A percentile compares a stretch with the other conserved stretches of the same genome.
phyloP scores from a whole-genome alignment of 2,329 filamentous ascomycete genomes.

The Rhynchosporium agropyri region DNA sequence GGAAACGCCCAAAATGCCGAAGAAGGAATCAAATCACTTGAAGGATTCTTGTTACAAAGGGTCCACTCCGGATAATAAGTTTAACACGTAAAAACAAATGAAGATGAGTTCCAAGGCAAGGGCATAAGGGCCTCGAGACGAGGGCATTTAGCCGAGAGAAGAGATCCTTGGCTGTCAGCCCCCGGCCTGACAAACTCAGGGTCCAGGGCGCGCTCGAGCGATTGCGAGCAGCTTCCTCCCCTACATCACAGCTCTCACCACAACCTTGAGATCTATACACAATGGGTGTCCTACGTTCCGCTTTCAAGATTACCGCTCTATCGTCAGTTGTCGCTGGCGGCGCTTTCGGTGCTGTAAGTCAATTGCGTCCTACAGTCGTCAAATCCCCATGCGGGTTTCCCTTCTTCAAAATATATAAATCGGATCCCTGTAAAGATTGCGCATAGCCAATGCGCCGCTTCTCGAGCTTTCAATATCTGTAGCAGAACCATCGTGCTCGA shows the following conservation, averaged over 20 bases:
- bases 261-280: constrained; percentile 8
- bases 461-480: too few species aligned
- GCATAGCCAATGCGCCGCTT: too few species aligned
- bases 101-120: not conserved
- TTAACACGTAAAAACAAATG: too few species aligned
- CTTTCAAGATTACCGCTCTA: constrained; percentile 30
- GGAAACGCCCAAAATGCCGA: too few species aligned
- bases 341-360: constrained; percentile 30
- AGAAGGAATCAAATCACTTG: too few species aligned
- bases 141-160: not conserved
- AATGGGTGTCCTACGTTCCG: constrained; percentile 33
- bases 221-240: not conserved
- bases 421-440: not conserved
- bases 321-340: constrained; percentile 30
- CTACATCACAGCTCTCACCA: not conserved
- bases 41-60: too few species aligned
- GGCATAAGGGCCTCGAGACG: not conserved
- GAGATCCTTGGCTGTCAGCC: not conserved
- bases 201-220: not conserved
- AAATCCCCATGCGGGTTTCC: not conserved
- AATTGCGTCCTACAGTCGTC: not conserved
- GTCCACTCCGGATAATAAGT: too few species aligned
- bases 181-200: not conserved
- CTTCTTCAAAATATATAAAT: not conserved
- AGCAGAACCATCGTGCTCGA: too few species aligned